Conservation (phyloP, 2,329 filamentous ascomycete genomes). For the Neophaeococcomyces aloes region DNA sequence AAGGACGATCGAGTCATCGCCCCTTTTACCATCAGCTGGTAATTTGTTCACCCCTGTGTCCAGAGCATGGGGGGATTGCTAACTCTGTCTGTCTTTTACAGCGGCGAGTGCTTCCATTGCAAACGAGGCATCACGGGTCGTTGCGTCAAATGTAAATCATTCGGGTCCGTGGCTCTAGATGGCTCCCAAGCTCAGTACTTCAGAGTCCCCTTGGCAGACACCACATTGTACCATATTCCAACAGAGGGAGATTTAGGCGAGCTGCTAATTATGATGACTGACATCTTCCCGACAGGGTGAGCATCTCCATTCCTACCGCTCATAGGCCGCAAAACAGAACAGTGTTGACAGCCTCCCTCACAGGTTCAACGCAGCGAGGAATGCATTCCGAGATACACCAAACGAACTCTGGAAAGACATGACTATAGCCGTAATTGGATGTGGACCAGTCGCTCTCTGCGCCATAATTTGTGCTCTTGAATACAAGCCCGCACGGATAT, state of each 20-base stretch:
- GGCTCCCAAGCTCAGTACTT: slow-evolving; percentile 75
- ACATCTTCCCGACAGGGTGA: slow-evolving; percentile 77
- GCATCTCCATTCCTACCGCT: no score
- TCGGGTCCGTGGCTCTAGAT: slow-evolving; percentile 59
- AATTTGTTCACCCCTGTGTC: background rate
- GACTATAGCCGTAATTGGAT: slow-evolving; percentile 69
- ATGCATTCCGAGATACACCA: background rate
- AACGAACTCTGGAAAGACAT: slow-evolving; percentile 9
- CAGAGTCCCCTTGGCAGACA: slow-evolving; percentile 68
- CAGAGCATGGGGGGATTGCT: no score
- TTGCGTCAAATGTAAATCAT: slow-evolving; percentile 59
- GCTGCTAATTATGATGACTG: slow-evolving; percentile 69
- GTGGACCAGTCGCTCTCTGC: slow-evolving; percentile 76
- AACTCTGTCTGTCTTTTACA: slow-evolving; percentile 31
- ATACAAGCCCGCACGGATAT: slow-evolving; percentile 60
- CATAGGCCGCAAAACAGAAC: no score
- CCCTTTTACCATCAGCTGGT: slow-evolving; percentile 60
- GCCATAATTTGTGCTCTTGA: slow-evolving; percentile 53
- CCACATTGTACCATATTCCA: slow-evolving; percentile 58
- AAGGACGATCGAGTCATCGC: slow-evolving; percentile 56
- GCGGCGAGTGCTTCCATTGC: slow-evolving; percentile 76
- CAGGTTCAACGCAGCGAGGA: no score
- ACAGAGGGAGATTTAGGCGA: slow-evolving; percentile 54
- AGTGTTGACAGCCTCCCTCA: no score
- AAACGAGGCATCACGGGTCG: slow-evolving; percentile 63